Percentiles rank a stretch among this genome's conserved stretches.
phyloP scores from a whole-genome alignment of 257 asterid species.

The Solanum neorickii region DNA sequence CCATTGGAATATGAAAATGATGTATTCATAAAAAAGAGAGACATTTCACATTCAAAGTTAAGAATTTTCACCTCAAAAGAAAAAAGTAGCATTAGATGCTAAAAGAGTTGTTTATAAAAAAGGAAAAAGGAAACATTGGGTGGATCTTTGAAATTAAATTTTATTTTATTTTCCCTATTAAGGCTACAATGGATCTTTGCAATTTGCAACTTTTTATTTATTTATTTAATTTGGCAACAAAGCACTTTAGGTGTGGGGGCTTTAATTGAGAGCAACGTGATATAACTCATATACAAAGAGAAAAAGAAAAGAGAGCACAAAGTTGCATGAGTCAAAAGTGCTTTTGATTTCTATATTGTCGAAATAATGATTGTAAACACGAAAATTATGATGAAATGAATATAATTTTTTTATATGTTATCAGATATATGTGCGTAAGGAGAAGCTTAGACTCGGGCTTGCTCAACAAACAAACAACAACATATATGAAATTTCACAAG shows the following conservation, averaged over 20 bases:
- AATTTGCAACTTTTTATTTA: neutral
- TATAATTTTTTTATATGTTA: neutral
- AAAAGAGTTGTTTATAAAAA: neutral
- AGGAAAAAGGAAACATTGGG: neutral
- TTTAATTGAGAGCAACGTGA: neutral
- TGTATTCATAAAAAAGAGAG: neutral
- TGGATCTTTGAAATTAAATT: neutral
- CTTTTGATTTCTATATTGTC: neutral
- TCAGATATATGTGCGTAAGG: neutral
- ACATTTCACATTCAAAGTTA: neutral
- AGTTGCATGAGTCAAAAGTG: slow-evolving; percentile 3
- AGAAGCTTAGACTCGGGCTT: neutral
- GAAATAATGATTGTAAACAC: neutral
- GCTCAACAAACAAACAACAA: neutral
- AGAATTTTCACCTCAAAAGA: neutral
- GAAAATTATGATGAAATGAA: neutral
- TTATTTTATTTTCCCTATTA: neutral
- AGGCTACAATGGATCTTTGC: neutral
- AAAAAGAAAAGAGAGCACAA: neutral
- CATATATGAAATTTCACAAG: neutral
- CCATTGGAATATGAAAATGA: neutral
- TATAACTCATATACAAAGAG: neutral
- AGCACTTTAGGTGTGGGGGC: neutral
- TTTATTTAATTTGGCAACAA: neutral
- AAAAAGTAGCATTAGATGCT: neutral